These are phyloP conservation scores for Acrodontium crateriforme DNA, from an alignment of 2,329 filamentous ascomycete species.

Conservation along the genomic window DNA sequence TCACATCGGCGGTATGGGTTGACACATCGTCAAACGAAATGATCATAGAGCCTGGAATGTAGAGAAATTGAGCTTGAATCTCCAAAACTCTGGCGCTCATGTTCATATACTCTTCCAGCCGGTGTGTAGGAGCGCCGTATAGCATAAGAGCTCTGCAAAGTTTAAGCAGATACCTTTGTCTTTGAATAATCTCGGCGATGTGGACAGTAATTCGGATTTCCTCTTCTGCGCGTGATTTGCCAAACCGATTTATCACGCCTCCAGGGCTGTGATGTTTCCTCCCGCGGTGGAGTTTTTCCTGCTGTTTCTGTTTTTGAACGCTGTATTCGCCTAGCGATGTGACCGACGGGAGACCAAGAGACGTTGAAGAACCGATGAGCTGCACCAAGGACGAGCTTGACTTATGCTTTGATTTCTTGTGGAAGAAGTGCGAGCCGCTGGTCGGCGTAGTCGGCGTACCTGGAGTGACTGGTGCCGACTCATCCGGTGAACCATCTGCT, in stretches of 20 bases:
- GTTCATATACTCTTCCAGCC: constrained; percentile 79
- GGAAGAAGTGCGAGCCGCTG: constrained; percentile 24
- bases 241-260: constrained; percentile 18
- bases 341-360: constrained; percentile 28
- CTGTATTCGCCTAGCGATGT: constrained; percentile 30
- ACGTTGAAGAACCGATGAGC: constrained; percentile 31
- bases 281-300: constrained; percentile 23
- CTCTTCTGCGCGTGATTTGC: constrained; percentile 23
- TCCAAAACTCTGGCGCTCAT: constrained; percentile 79
- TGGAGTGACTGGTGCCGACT: constrained; percentile 30
- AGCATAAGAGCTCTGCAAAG: constrained; percentile 78
- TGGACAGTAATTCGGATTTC: constrained; percentile 48
- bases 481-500: constrained; percentile 27
- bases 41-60: constrained; percentile 87
- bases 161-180: constrained; percentile 72
- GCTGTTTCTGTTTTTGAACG: constrained; percentile 25
- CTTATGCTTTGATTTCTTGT: constrained; percentile 18
- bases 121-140: constrained; percentile 81
- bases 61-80: constrained; percentile 80
- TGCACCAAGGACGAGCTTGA: constrained; percentile 30
- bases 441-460: too few species aligned
- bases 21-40: constrained; percentile 68
- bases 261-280: constrained; percentile 16
- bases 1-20: constrained; percentile 68
- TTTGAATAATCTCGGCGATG: constrained; percentile 55